These are phyloP conservation scores for Grammothele lineata DNA, from an alignment of 768 basidiomycete genomes.

Conservation along the genomic window DNA sequence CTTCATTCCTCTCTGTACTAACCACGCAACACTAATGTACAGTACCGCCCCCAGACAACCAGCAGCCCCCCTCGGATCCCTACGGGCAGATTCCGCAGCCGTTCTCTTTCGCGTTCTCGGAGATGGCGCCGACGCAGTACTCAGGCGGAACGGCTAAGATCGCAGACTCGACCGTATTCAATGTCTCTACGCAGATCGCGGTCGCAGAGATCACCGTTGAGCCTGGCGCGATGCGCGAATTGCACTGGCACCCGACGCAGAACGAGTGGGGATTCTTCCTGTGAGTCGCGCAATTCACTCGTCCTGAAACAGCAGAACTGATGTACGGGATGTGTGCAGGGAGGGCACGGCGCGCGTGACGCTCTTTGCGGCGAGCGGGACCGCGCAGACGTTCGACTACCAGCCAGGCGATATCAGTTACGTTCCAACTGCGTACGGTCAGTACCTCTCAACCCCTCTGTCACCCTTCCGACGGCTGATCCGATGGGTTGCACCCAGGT, in stretches of 20 bases:
- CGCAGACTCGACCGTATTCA: slow-evolving; percentile 52
- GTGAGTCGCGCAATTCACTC: slow-evolving; percentile 3
- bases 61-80: slow-evolving; percentile 42
- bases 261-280: slow-evolving; percentile 40
- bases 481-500: not conserved
- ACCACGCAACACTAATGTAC: not conserved
- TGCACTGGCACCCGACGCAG: slow-evolving; percentile 48
- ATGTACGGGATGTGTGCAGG: slow-evolving; percentile 18
- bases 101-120: slow-evolving; percentile 51
- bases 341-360: slow-evolving; percentile 39
- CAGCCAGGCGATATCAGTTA: slow-evolving; percentile 22
- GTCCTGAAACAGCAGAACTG: slow-evolving; percentile 1
- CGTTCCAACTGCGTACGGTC: slow-evolving; percentile 15
- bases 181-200: slow-evolving; percentile 47
- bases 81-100: slow-evolving; percentile 45
- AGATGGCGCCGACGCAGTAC: slow-evolving; percentile 36
- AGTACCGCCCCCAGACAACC: slow-evolving; percentile 20
- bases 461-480: not conserved
- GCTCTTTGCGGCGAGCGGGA: slow-evolving; percentile 35
- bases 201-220: slow-evolving; percentile 56
- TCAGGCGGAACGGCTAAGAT: slow-evolving; percentile 58
- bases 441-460: not conserved
- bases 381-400: slow-evolving; percentile 43
- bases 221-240: slow-evolving; percentile 45
- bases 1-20: not conserved